Evolutionary conservation across 164 flowering plant genomes (phyloP).

Genomic region (Umbilicus rupestris): DNA sequence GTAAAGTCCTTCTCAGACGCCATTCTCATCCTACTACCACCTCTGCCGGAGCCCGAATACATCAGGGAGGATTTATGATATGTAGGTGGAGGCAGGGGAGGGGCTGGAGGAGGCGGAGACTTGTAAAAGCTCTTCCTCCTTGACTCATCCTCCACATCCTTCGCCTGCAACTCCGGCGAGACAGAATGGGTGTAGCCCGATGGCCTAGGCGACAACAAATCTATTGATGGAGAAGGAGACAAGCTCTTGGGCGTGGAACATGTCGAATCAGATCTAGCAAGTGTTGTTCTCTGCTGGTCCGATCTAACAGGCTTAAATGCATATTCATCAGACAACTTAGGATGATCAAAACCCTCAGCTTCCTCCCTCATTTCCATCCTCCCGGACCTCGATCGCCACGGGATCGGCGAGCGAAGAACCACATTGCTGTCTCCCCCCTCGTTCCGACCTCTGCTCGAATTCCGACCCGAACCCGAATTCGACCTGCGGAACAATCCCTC

Average conservation of each 20-base stretch:
- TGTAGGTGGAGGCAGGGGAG: conserved; percentile 22
- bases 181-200: conserved; percentile 9
- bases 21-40: neutral
- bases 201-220: neutral
- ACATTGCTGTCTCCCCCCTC: conserved; percentile 32
- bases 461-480: conserved; percentile 15
- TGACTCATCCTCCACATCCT: conserved; percentile 38
- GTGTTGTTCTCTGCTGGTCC: conserved; percentile 15
- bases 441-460: conserved; percentile 23
- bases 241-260: conserved; percentile 20
- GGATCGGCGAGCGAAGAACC: conserved; percentile 79
- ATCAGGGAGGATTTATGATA: conserved; percentile 11
- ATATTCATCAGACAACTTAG: conserved; percentile 26
- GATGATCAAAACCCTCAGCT: conserved; percentile 1
- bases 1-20: neutral
- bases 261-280: conserved; percentile 18
- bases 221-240: conserved; percentile 18
- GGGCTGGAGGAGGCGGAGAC: conserved; percentile 31
- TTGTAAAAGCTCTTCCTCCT: conserved; percentile 24
- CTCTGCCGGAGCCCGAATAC: conserved; percentile 6
- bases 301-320: conserved; percentile 24
- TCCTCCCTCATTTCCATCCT: conserved; percentile 48
- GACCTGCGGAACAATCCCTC: conserved; percentile 21
- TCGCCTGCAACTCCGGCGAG: conserved; percentile 33
- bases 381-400: conserved; percentile 80